phyloP scores from a whole-genome alignment of 2,329 filamentous ascomycete species.

The Colletotrichum gloeosporioides region DNA sequence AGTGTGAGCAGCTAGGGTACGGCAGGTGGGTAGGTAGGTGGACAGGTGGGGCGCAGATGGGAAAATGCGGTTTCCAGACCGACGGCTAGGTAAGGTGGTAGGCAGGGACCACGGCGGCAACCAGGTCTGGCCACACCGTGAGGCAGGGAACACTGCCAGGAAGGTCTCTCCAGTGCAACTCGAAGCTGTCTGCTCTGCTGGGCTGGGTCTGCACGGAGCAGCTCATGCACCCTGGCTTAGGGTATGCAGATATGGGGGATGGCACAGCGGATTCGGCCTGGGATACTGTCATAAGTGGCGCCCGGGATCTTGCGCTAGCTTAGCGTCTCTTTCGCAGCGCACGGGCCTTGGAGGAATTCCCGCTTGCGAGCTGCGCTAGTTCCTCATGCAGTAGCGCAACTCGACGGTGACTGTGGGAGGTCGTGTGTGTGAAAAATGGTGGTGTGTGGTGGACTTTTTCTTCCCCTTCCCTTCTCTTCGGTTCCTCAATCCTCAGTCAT shows the following conservation, averaged over 20 bases:
- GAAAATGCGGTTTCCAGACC: conserved; percentile 17
- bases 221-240: conserved; percentile 1
- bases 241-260: background rate
- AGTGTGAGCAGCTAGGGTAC: background rate
- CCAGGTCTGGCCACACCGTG: background rate
- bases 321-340: background rate
- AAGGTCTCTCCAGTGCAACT: background rate
- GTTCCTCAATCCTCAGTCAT: background rate
- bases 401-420: background rate
- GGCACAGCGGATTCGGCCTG: background rate
- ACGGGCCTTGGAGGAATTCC: conserved; percentile 4
- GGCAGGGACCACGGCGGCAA: background rate
- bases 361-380: conserved; percentile 10
- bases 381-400: conserved; percentile 10
- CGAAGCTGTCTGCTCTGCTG: background rate
- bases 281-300: conserved; percentile 11
- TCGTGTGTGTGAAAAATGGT: background rate
- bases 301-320: conserved; percentile 12
- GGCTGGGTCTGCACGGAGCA: conserved; percentile 5
- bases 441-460: conserved; percentile 6
- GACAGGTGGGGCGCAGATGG: background rate
- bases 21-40: background rate
- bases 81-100: conserved; percentile 6
- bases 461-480: background rate
- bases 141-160: background rate